Evolutionary conservation across 805 yeast species (phyloP).

Genomic region (Saccharomyces paradoxus): DNA sequence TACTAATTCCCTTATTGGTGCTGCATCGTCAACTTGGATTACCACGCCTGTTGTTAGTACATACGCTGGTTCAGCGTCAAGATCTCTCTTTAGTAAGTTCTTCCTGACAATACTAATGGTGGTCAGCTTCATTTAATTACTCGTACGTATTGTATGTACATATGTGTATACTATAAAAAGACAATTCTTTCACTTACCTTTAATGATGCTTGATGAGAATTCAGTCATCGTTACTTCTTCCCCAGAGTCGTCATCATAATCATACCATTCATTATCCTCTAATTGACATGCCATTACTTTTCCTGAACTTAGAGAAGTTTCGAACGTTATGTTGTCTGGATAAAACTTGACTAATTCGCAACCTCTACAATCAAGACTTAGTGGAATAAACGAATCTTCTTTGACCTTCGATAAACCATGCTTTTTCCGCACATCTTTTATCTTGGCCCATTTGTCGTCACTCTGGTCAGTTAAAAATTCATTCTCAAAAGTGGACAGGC

Average conservation of each 20-base stretch:
- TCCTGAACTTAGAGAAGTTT: constrained; percentile 18
- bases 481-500: constrained; percentile 18
- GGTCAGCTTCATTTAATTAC: neutral
- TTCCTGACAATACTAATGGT: neutral
- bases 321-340: constrained; percentile 37
- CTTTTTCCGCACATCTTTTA: constrained; percentile 22
- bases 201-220: constrained; percentile 53
- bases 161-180: neutral
- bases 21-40: constrained; percentile 1
- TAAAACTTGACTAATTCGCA: constrained; percentile 60
- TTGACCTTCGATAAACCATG: constrained; percentile 17
- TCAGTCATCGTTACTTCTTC: constrained; percentile 78
- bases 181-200: constrained; percentile 18
- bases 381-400: constrained; percentile 31
- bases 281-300: constrained; percentile 29
- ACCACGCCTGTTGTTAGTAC: constrained; percentile 6
- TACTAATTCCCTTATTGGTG: neutral
- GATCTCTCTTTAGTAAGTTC: neutral
- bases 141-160: neutral
- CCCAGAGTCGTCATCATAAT: constrained; percentile 79
- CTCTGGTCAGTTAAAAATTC: constrained; percentile 15
- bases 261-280: constrained; percentile 85
- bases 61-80: constrained; percentile 8
- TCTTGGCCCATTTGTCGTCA: constrained; percentile 10
- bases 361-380: constrained; percentile 82